Conservation (phyloP, 768 basidiomycete genomes). For the Cystofilobasidium ferigula region DNA sequence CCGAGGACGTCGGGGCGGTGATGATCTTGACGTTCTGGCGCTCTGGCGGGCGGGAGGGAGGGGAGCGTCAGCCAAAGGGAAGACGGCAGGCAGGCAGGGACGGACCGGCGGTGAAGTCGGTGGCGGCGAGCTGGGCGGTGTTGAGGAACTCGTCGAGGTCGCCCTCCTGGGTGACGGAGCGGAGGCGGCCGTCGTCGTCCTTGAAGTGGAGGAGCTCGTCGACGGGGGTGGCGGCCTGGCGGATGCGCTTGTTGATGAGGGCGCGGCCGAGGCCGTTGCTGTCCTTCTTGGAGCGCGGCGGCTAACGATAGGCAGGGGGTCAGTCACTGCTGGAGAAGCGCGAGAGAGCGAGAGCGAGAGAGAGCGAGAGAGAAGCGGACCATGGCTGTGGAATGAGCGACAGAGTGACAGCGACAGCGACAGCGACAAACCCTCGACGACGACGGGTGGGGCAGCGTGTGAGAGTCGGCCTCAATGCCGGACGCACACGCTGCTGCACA, state of each 20-base stretch:
- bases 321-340: neutral
- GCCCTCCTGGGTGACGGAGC: slow-evolving; percentile 88
- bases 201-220: slow-evolving; percentile 64
- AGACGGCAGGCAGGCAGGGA: neutral
- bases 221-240: slow-evolving; percentile 51
- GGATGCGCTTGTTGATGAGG: slow-evolving; percentile 83
- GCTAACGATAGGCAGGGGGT: slow-evolving; percentile 7
- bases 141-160: slow-evolving; percentile 93
- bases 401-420: no score
- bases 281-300: slow-evolving; percentile 33
- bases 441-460: no score
- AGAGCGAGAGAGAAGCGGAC: no score
- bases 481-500: neutral
- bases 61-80: neutral
- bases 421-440: no score
- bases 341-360: neutral
- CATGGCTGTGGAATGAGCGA: no score
- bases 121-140: slow-evolving; percentile 86
- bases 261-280: slow-evolving; percentile 71
- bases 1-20: slow-evolving; percentile 29
- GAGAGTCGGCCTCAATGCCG: neutral
- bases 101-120: slow-evolving; percentile 89
- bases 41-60: slow-evolving; percentile 30
- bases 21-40: slow-evolving; percentile 41
- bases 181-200: slow-evolving; percentile 57